Conservation (phyloP, 192 early-diverging fungal genomes). For the Lobosporangium transversale region DNA sequence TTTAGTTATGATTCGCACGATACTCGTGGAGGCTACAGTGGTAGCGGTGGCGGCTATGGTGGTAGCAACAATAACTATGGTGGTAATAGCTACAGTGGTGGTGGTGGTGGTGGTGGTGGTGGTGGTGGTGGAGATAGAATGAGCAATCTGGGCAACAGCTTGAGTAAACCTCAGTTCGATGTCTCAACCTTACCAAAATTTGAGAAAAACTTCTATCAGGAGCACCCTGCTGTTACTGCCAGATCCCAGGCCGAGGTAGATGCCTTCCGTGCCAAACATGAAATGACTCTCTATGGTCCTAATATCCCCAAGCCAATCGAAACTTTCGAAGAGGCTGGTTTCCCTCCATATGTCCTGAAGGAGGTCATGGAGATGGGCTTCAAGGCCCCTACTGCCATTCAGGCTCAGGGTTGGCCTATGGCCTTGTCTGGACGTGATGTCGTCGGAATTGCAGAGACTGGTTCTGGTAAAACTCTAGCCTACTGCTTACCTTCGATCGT, state of each 20-base stretch:
- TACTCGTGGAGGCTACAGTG: conserved; percentile 54
- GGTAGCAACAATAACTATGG: conserved; percentile 39
- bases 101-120: conserved; percentile 55
- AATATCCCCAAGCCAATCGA: conserved; percentile 91
- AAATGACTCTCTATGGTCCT: conserved; percentile 87
- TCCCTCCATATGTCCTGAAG: conserved; percentile 90
- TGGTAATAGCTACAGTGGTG: conserved; percentile 26
- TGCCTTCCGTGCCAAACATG: conserved; percentile 76
- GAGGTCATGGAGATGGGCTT: conserved; percentile 90
- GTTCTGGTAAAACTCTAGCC: conserved; percentile 95
- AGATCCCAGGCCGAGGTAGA: conserved; percentile 80
- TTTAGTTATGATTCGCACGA: conserved; percentile 56
- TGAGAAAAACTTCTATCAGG: conserved; percentile 98
- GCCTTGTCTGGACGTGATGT: conserved; percentile 94
- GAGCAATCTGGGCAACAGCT: conserved; percentile 64
- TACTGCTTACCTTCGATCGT: conserved; percentile 96
- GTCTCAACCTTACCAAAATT: conserved; percentile 74
- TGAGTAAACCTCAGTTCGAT: conserved; percentile 77
- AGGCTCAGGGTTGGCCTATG: conserved; percentile 99
- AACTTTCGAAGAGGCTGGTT: conserved; percentile 90
- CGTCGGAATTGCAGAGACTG: conserved; percentile 89
- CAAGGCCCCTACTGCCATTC: conserved; percentile 89
- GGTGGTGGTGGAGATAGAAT: conserved; percentile 60
- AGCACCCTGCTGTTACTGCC: conserved; percentile 74
- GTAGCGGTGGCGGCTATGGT: conserved; percentile 38